Evolutionary conservation across 2,329 filamentous ascomycete species (phyloP).

Genomic region (Curvularia spicifera): DNA sequence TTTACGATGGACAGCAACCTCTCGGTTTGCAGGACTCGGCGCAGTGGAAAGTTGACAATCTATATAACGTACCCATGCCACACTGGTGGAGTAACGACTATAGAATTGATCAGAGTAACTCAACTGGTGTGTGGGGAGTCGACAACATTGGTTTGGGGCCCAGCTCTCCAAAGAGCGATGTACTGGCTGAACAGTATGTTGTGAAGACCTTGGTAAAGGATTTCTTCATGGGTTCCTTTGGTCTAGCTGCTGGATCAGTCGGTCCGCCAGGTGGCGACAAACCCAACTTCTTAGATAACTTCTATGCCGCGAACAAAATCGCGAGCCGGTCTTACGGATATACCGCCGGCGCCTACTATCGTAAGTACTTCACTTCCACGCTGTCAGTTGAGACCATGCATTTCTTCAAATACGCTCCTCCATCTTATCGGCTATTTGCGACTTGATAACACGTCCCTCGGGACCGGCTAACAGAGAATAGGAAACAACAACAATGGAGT

Average conservation of each 20-base stretch:
- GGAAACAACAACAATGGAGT: conserved; percentile 38
- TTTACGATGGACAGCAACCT: conserved; percentile 24
- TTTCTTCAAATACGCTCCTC: background rate
- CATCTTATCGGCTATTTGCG: no score
- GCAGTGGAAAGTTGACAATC: conserved; percentile 26
- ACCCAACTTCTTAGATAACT: conserved; percentile 32
- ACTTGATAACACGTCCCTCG: no score
- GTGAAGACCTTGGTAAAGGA: conserved; percentile 25
- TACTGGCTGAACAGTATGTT: conserved; percentile 28
- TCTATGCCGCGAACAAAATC: conserved; percentile 17
- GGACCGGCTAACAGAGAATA: conserved; percentile 22
- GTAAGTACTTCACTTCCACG: conserved; percentile 29
- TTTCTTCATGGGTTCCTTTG: conserved; percentile 44
- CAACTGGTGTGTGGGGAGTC: conserved; percentile 24
- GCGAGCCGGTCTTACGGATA: conserved; percentile 45
- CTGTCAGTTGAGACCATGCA: background rate
- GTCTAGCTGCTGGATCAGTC: conserved; percentile 26
- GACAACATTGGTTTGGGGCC: conserved; percentile 40
- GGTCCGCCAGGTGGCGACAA: conserved; percentile 16
- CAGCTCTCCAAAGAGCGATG: conserved; percentile 21
- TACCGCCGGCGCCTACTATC: conserved; percentile 45
- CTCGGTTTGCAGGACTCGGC: conserved; percentile 29
- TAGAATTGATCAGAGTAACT: conserved; percentile 11
- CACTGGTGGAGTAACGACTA: conserved; percentile 24
- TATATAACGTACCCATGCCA: conserved; percentile 27